phyloP scores from a whole-genome alignment of 2,329 filamentous ascomycete species.

The Dissoconium aciculare region DNA sequence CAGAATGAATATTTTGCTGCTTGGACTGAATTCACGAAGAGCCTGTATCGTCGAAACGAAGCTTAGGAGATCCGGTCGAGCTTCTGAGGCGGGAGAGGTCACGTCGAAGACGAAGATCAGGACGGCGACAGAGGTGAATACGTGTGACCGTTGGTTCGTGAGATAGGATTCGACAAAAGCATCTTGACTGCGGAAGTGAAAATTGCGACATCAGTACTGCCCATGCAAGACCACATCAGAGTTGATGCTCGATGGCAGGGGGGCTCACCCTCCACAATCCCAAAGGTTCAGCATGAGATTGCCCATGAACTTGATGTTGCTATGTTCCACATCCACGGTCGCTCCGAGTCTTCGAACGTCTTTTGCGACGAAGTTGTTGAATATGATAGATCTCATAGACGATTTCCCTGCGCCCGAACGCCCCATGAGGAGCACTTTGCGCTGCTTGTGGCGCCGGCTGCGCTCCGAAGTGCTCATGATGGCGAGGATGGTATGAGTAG shows the following conservation, averaged over 20 bases:
- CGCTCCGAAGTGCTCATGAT: constrained; percentile 19
- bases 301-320: constrained; percentile 95
- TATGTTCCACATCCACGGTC: constrained; percentile 96
- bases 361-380: constrained; percentile 95
- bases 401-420: constrained; percentile 96
- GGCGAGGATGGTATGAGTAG: constrained; percentile 1
- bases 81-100: constrained; percentile 85
- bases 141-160: constrained; percentile 83
- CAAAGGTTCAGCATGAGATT: constrained; percentile 94
- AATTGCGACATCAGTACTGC: too few relatives aligned
- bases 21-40: constrained; percentile 66
- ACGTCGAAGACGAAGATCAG: constrained; percentile 99
- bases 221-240: too few relatives aligned
- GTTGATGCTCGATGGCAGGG: too few relatives aligned
- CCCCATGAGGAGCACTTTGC: constrained; percentile 50
- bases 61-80: constrained; percentile 80
- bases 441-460: constrained; percentile 37
- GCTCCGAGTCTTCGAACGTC: constrained; percentile 86
- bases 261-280: constrained; percentile 76
- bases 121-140: constrained; percentile 92
- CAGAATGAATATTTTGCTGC: constrained; percentile 78
- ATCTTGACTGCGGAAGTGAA: constrained; percentile 62
- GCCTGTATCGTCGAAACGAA: constrained; percentile 85
- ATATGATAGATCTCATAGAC: constrained; percentile 96
- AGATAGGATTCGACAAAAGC: constrained; percentile 99